Percentiles rank a stretch among this genome's conserved stretches.
Evolutionary conservation across 179 eudicot species (phyloP).

Genomic region (Camellia oleifera): DNA sequence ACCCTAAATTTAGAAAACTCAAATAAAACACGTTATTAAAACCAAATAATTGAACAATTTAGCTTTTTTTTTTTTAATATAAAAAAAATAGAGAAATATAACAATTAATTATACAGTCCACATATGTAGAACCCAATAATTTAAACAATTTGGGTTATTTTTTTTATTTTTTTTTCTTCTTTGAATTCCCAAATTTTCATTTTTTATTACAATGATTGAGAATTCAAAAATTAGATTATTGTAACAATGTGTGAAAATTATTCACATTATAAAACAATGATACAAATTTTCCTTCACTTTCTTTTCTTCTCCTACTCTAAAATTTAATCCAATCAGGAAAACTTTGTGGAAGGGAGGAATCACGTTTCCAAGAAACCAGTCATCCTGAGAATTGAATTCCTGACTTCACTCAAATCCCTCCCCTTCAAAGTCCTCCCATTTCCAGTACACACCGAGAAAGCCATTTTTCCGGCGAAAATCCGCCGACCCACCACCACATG

Average conservation of each 20-base stretch:
- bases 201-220: neutral
- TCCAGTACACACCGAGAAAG: constrained; percentile 29
- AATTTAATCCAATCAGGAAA: neutral
- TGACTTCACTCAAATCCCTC: constrained; percentile 35
- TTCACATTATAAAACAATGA: neutral
- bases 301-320: neutral
- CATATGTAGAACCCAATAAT: neutral
- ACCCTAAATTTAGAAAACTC: too few species aligned
- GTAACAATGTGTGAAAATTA: neutral
- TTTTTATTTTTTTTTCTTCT: neutral
- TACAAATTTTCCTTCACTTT: neutral
- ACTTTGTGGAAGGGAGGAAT: neutral
- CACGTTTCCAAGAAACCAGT: constrained; percentile 47
- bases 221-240: neutral
- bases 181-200: neutral
- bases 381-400: constrained; percentile 39
- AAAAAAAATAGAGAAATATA: neutral
- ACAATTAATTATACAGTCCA: neutral
- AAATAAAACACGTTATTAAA: too few species aligned
- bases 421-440: constrained; percentile 44
- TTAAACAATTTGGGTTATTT: neutral
- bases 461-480: constrained; percentile 24
- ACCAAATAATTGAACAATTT: too few species aligned
- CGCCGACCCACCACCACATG: constrained; percentile 32
- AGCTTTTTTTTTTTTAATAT: too few species aligned